phyloP scores from a whole-genome alignment of 2,329 filamentous ascomycete species.

The Zymoseptoria passerinii region DNA sequence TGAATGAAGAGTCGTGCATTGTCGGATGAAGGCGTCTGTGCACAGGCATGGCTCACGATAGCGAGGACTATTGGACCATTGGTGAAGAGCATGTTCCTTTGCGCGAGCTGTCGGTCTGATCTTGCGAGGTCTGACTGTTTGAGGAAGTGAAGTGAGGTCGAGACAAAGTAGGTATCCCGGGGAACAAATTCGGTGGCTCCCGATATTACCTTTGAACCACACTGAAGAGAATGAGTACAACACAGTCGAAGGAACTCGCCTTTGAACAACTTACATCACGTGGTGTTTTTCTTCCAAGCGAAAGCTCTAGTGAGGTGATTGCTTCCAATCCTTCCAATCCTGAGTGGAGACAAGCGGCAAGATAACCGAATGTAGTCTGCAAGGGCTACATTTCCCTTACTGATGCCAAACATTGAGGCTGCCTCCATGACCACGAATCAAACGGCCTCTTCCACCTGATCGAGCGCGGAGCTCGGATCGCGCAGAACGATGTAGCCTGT shows the following conservation, averaged over 20 bases:
- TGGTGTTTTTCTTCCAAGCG: background rate
- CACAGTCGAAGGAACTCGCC: too few relatives aligned
- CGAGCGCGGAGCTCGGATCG: too few relatives aligned
- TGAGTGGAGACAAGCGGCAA: background rate
- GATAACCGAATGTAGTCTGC: too few relatives aligned
- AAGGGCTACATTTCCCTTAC: too few relatives aligned
- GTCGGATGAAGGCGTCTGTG: background rate
- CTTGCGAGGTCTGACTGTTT: background rate
- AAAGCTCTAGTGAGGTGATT: background rate
- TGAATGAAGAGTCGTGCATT: conserved; percentile 18
- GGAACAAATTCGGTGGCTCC: background rate
- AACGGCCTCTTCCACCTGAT: too few relatives aligned
- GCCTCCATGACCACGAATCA: too few relatives aligned
- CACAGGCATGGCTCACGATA: background rate
- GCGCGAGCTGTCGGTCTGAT: too few relatives aligned
- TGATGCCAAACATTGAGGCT: too few relatives aligned
- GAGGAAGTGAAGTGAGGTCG: background rate
- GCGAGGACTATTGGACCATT: background rate
- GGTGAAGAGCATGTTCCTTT: background rate
- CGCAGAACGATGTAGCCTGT: too few relatives aligned
- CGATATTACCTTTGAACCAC: background rate
- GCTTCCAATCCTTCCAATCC: background rate
- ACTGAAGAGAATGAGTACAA: background rate
- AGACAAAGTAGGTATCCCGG: background rate
- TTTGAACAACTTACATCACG: background rate